Percentiles rank a stretch among this genome's conserved stretches.
phyloP scores from a whole-genome alignment of 2,329 filamentous ascomycete genomes.

The Fusarium sp. region DNA sequence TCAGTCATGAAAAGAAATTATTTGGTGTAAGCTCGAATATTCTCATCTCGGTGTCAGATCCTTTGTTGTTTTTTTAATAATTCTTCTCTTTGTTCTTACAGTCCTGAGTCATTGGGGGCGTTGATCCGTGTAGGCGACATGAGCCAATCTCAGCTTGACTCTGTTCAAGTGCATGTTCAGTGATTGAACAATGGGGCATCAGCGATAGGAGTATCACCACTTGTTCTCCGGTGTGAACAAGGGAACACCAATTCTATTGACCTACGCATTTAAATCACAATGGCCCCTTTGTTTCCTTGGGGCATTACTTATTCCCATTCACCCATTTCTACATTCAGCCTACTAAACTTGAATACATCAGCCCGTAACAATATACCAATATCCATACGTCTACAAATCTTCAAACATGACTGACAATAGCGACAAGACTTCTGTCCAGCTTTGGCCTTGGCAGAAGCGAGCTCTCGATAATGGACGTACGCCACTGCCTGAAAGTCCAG shows the following conservation, averaged over 20 bases:
- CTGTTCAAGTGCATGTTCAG: not conserved
- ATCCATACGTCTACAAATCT: no score
- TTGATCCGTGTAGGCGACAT: no score
- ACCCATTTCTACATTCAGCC: no score
- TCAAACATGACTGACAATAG: not conserved
- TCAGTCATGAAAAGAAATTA: no score
- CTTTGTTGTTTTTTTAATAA: no score
- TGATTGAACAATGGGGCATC: not conserved
- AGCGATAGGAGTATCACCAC: not conserved
- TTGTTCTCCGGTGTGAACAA: not conserved
- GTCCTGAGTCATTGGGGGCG: no score
- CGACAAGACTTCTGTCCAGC: not conserved
- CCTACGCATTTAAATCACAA: not conserved
- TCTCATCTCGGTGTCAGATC: no score
- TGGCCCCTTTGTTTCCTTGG: not conserved
- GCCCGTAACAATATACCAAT: not conserved
- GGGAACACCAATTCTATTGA: not conserved
- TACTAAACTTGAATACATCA: not conserved
- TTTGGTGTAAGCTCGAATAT: no score
- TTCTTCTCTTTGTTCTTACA: no score
- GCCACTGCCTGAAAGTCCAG: slow-evolving; percentile 2
- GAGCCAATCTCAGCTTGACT: not conserved
- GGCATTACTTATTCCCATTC: rapidly evolving
- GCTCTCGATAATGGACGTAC: not conserved
- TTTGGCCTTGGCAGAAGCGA: slow-evolving; percentile 2